Evolutionary conservation across 2,329 filamentous ascomycete species (phyloP), one percentile per base, ranked within the genome.

Genomic region (Cordyceps militaris): DNA sequence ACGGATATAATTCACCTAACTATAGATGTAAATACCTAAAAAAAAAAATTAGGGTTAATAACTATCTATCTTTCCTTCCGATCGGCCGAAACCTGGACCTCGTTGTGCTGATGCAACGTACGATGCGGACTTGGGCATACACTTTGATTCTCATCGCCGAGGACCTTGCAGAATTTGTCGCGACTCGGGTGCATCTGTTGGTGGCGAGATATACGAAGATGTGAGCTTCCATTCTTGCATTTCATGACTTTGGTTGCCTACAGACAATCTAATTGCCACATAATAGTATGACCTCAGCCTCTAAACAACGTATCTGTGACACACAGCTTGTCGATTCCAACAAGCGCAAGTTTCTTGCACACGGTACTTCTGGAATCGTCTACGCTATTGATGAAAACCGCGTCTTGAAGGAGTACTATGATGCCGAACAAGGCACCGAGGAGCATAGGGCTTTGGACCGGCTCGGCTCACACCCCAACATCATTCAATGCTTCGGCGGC

Each of bases 401-500:
- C 3, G 53, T 49, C 43, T 48, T 49, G 32, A 56, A 56, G 28
- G 43, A 56, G 42, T 56, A 56, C 53, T 56, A 48, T 28, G 43
- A 56, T 21, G 42, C 32, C 5, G 53, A 49, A 6, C 6, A 47
- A 9, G 42, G 42, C 30, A 28, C 24, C 19, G 44, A 47, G 42
- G 53, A 56, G 53, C 53, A 43, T 7, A 46, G 19, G 32, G 53
- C 43, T 16, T 38, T 56, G 21, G 14, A 23, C 14, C 24, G 53
- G 14, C 40, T 56, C 14, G 43, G 53, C 28, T 38, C 40, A 13
- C 53, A 56, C 26, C 53, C 53, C 28, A 56, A 56, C 24, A 56
- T 56, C 30, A 56, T 56, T 11, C 2, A 30, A 19, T 56, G 42
- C 32, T n/a, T 49, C 9, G 53, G 53, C 43, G 28, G 38, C 13